phyloP scores from a whole-genome alignment of 2,329 filamentous ascomycete genomes.

The Parafenestella ontariensis region DNA sequence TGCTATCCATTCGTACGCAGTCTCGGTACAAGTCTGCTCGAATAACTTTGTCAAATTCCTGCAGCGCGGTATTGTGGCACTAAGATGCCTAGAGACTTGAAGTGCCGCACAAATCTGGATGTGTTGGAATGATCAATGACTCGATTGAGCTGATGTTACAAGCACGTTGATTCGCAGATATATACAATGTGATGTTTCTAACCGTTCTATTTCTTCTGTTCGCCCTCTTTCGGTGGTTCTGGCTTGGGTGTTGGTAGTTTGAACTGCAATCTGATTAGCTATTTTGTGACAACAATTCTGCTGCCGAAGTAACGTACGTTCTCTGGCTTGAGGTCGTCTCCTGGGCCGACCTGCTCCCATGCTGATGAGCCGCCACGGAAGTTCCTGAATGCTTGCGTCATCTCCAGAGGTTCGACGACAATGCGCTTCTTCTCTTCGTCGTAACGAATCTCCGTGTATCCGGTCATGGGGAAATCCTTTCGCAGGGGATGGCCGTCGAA shows the following conservation, averaged over 20 bases:
- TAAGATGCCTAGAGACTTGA: too few relatives aligned
- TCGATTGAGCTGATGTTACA: slow-evolving; percentile 10
- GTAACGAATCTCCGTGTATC: slow-evolving; percentile 97
- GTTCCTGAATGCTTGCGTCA: slow-evolving; percentile 98
- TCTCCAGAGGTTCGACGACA: slow-evolving; percentile 94
- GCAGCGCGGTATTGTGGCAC: too few relatives aligned
- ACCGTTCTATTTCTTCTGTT: slow-evolving; percentile 81
- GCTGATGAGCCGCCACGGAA: slow-evolving; percentile 80
- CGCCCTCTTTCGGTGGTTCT: slow-evolving; percentile 82
- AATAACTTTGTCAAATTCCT: too few relatives aligned
- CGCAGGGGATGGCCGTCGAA: slow-evolving; percentile 97
- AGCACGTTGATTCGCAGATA: slow-evolving; percentile 42
- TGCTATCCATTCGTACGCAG: too few relatives aligned
- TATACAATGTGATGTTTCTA: slow-evolving; percentile 48
- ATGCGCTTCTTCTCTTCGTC: slow-evolving; percentile 99
- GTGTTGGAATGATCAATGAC: not conserved
- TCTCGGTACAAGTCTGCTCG: too few relatives aligned
- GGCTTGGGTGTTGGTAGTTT: slow-evolving; percentile 96
- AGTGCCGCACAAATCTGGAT: too few relatives aligned
- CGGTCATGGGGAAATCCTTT: slow-evolving; percentile 97
- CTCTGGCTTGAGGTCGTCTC: slow-evolving; percentile 80
- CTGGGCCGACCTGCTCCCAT: slow-evolving; percentile 74
- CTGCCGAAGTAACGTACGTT: slow-evolving; percentile 40
- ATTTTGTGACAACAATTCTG: not conserved
- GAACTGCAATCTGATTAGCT: slow-evolving; percentile 62